Evolutionary conservation across 192 early-diverging fungal species (phyloP).

Genomic region (Lobosporangium transversale): DNA sequence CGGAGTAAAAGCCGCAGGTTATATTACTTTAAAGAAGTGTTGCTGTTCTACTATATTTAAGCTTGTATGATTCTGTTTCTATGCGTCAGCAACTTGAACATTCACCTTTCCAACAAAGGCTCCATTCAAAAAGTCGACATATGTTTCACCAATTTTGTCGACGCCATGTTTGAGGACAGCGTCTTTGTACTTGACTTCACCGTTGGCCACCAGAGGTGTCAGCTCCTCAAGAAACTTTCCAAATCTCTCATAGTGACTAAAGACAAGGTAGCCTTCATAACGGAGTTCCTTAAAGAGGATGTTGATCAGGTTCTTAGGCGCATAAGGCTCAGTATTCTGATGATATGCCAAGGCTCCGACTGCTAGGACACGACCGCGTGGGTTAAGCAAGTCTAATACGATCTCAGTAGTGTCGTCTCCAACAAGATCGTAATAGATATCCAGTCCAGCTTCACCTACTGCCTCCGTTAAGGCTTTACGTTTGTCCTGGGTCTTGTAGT

Average conservation of each 20-base stretch:
- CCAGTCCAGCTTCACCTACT: constrained; percentile 56
- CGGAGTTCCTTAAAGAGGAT: constrained; percentile 38
- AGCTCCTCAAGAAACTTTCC: constrained; percentile 27
- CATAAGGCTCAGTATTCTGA: constrained; percentile 11
- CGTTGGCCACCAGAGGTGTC: constrained; percentile 27
- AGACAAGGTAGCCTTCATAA: constrained; percentile 30
- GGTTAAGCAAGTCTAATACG: constrained; percentile 23
- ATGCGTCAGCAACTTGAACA: constrained; percentile 20
- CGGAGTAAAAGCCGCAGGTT: too few relatives aligned
- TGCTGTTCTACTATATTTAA: background rate
- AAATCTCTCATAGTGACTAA: constrained; percentile 19
- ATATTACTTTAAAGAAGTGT: background rate
- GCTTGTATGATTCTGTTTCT: background rate
- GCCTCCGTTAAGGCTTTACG: constrained; percentile 18
- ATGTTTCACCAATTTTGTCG: constrained; percentile 13
- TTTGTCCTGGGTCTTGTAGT: constrained; percentile 81
- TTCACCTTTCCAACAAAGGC: constrained; percentile 29
- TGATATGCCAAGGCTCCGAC: constrained; percentile 23
- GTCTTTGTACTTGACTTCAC: constrained; percentile 34
- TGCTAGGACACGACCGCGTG: constrained; percentile 13
- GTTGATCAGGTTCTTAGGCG: constrained; percentile 23
- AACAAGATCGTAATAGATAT: constrained; percentile 91
- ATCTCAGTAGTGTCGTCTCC: constrained; percentile 56
- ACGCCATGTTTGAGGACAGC: background rate
- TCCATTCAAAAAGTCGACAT: constrained; percentile 15